Base-by-base conservation (phyloP, 164 flowering plant genomes). In the Amborella trichopoda region DNA sequence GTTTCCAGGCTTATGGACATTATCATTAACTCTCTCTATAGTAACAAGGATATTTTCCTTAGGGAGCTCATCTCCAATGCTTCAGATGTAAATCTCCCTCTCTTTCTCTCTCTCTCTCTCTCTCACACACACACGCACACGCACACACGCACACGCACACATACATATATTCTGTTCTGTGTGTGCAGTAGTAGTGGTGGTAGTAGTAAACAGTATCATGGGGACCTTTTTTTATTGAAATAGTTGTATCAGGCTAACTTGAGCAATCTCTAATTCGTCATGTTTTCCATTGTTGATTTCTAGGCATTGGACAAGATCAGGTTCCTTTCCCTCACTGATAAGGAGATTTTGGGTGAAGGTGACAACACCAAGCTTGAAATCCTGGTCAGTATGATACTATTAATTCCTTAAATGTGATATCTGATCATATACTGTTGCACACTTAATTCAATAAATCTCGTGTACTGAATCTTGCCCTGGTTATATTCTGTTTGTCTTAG, bases 31-130 rank as follows among this genome's bases (percentile, higher is more conserved):
- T 87, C 99, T 32, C 81, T 91, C 11, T 91, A 91, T 56, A 91
- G 99, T 28, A 91, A 91, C 72, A 91, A 91, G 44, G 96, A 91
- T 45, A 91, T 91, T 54, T 91, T 91, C 82, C 63, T 91, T 53
- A 81, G 99, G 63, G 99, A 91, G 69, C 61, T 91, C 54, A 91
- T 91, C 60, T 87, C 96, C 49, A 91, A 87, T 70, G 96, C 99
- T 40, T 82, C 99, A 58, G 99, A 91, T 77, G 96, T 91, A 62
- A 81, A 83, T 40, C 3, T 30, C 34, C 11, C 34, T 30, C 34
- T 30, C 34, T 30, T 11, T 30, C 34, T 30, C 34, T 30, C 34
- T 30, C 34, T 30, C 34, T 30, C 34, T 30, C 34, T 30, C 34
- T 30, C 34, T 30, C 34, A 30, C 34, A 30, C 34, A 30, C 34